These are phyloP conservation scores for Kwoniella mangroviensis DNA, from an alignment of 768 basidiomycete genomes.

Conservation along the genomic window DNA sequence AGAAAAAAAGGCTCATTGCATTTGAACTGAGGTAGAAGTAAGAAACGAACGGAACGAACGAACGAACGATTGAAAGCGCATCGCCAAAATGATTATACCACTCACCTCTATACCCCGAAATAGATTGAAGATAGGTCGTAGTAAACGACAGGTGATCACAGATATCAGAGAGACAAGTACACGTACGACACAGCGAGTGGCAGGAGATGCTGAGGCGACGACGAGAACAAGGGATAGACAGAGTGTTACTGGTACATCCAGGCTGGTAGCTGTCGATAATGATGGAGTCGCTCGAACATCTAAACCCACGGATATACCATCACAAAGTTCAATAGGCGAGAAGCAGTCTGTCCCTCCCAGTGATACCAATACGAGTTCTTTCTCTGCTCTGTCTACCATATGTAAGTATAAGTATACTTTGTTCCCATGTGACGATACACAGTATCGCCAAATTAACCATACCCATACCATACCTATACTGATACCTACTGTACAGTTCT, in stretches of 20 bases:
- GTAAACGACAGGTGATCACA: neutral
- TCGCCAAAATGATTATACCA: neutral
- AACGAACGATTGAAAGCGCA: too few relatives aligned
- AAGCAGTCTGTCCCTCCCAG: too few relatives aligned
- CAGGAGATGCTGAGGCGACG: neutral
- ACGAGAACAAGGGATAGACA: neutral
- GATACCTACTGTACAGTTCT: slow-evolving; percentile 19
- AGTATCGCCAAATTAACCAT: too few relatives aligned
- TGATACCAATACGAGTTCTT: neutral
- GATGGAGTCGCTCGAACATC: too few relatives aligned
- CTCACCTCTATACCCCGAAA: neutral
- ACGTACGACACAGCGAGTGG: neutral
- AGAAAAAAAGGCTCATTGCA: too few relatives aligned
- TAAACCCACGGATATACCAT: too few relatives aligned
- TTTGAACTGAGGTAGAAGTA: too few relatives aligned
- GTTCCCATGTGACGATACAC: neutral
- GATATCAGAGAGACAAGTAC: neutral
- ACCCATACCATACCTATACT: too few relatives aligned
- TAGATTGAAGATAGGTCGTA: neutral
- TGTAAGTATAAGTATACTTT: neutral
- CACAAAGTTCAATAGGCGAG: too few relatives aligned
- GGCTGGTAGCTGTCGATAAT: too few relatives aligned
- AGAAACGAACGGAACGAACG: too few relatives aligned
- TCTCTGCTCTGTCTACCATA: neutral
- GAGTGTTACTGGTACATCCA: too few relatives aligned